Base-by-base conservation (phyloP, 73 alveolate species). In the Paramecium pentaurelia region DNA sequence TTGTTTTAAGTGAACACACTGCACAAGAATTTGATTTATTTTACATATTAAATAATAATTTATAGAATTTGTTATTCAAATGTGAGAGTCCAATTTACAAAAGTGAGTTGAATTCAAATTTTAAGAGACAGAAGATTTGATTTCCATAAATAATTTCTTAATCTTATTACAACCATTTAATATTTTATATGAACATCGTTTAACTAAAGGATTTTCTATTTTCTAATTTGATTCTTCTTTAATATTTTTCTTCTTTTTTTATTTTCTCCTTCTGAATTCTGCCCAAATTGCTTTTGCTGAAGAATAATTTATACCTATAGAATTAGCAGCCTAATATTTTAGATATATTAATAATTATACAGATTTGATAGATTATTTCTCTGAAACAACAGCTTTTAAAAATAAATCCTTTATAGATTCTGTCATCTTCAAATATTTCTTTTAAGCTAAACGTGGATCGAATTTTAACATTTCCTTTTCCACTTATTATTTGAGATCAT, bases 241-340 rank as follows among this genome's bases (percentile, higher is more conserved):
- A 27, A 4, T 20, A 8, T 22, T 22, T 11, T 77, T 38, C 77
- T n/a, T 47, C 18, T 49, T 12, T 32, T 30, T 80, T 45, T n/a
- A 30, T 45, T 80, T 28, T 47, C 10, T 80, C 40, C 11, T 18
- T 47, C 58, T 80, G 38, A 80, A 80, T 47, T 80, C 77, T 40
- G 91, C 77, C 77, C 75, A 80, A 16, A 80, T 80, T 0, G 91
- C 59, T 80, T 80, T 80, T 1, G 91, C 91, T 25, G 91, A 80
- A 3, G 91, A 80, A 44, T 80, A 80, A 49, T 80, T 45, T 8
- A 80, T 45, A 4, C 91, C 58, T 10, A 80, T 80, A 1, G 45
- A 8, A 25, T 80, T 32, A 2, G 77, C 91, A 27, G 77, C 77
- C 91, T 80, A 45, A 8, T 8, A 25, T 11, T 0, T 27, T 3